Evolutionary conservation across 805 yeast genomes (phyloP).

Genomic region (Nakazawaea ernobii): DNA sequence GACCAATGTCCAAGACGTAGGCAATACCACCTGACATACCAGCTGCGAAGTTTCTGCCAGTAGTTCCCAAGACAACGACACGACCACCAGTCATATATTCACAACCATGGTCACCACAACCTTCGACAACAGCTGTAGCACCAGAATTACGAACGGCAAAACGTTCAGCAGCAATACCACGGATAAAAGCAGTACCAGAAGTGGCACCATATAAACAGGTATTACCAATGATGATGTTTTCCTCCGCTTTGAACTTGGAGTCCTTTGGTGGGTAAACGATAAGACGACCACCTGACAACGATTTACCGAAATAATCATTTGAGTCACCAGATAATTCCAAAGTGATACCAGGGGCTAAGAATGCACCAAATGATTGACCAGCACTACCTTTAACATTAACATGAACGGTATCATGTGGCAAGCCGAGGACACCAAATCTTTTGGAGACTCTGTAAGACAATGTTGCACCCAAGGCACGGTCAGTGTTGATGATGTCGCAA

Average conservation of each 20-base stretch:
- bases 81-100: slow-evolving; percentile 99
- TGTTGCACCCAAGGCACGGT: slow-evolving; percentile 93
- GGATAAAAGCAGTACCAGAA: slow-evolving; percentile 85
- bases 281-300: slow-evolving; percentile 91
- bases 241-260: slow-evolving; percentile 86
- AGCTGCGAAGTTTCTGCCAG: slow-evolving; percentile 92
- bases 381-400: slow-evolving; percentile 91
- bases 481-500: slow-evolving; percentile 91
- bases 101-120: slow-evolving; percentile 98
- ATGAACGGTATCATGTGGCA: slow-evolving; percentile 95
- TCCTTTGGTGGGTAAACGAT: slow-evolving; percentile 87
- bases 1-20: slow-evolving; percentile 91
- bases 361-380: slow-evolving; percentile 98
- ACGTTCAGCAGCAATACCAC: slow-evolving; percentile 98
- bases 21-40: slow-evolving; percentile 99
- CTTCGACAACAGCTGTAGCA: slow-evolving; percentile 94
- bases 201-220: slow-evolving; percentile 98
- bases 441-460: slow-evolving; percentile 91
- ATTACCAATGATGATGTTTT: slow-evolving; percentile 94
- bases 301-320: slow-evolving; percentile 97
- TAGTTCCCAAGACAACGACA: slow-evolving; percentile 84
- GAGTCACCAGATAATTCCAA: slow-evolving; percentile 96
- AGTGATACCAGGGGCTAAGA: slow-evolving; percentile 92
- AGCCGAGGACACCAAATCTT: slow-evolving; percentile 85
- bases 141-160: slow-evolving; percentile 98